phyloP scores from a whole-genome alignment of 164 flowering plant species.

The Sedum album region DNA sequence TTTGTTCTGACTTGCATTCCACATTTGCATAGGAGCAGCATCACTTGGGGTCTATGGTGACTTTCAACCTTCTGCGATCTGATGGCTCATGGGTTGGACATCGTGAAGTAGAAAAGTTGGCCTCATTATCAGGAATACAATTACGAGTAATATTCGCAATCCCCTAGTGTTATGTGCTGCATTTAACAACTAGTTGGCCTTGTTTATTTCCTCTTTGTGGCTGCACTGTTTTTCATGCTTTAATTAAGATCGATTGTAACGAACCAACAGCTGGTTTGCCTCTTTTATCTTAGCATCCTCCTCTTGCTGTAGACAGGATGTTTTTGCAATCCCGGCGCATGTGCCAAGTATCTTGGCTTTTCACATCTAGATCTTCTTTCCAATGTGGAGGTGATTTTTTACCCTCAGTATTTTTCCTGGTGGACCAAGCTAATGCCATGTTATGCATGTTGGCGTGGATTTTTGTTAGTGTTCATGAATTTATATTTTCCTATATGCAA shows the following conservation, averaged over 20 bases:
- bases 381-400: slow-evolving; percentile 60
- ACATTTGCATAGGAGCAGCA: slow-evolving; percentile 23
- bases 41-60: slow-evolving; percentile 50
- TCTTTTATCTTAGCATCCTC: not conserved
- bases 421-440: not conserved
- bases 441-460: no score
- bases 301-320: slow-evolving; percentile 75
- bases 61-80: slow-evolving; percentile 79
- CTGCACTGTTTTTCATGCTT: not conserved
- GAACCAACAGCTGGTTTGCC: not conserved
- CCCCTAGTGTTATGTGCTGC: not conserved
- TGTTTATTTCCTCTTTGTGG: no score
- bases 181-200: no score
- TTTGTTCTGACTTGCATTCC: slow-evolving; percentile 3
- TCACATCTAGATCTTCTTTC: slow-evolving; percentile 76
- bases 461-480: not conserved
- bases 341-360: slow-evolving; percentile 83
- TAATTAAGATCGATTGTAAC: not conserved
- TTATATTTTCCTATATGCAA: slow-evolving; percentile 12
- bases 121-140: slow-evolving; percentile 83
- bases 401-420: not conserved
- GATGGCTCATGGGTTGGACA: slow-evolving; percentile 93
- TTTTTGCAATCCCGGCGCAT: slow-evolving; percentile 99
- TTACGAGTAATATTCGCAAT: slow-evolving; percentile 53
- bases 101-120: slow-evolving; percentile 92